Evolutionary conservation across 2,329 filamentous ascomycete genomes (phyloP).

Genomic region (Boeremia exigua): DNA sequence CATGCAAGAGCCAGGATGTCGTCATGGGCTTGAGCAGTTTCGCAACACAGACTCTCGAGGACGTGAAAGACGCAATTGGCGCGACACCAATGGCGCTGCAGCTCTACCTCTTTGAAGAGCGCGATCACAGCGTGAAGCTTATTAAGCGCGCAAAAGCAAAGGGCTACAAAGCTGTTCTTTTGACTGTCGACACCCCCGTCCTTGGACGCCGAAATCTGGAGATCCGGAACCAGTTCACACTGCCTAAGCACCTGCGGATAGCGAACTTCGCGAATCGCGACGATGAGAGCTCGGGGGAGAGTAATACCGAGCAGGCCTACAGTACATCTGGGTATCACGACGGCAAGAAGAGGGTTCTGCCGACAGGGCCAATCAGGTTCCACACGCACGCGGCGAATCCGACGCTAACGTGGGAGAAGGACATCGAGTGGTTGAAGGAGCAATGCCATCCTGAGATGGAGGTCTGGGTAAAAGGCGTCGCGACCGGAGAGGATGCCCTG

Average conservation of each 20-base stretch:
- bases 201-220: conserved; percentile 31
- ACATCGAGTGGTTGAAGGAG: conserved; percentile 29
- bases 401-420: conserved; percentile 32
- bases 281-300: neutral
- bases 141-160: conserved; percentile 34
- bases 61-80: conserved; percentile 55
- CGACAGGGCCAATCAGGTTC: conserved; percentile 22
- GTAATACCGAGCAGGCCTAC: conserved; percentile 1
- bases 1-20: conserved; percentile 47
- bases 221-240: conserved; percentile 35
- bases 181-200: conserved; percentile 35
- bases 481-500: conserved; percentile 50
- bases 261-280: conserved; percentile 27
- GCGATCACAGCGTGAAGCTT: conserved; percentile 23
- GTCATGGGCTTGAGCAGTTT: conserved; percentile 49
- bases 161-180: conserved; percentile 33
- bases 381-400: conserved; percentile 32
- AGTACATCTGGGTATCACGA: conserved; percentile 8
- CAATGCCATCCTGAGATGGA: conserved; percentile 32
- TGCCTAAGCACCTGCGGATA: conserved; percentile 30
- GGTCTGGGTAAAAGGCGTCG: conserved; percentile 54
- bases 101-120: conserved; percentile 51
- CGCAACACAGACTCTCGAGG: conserved; percentile 51
- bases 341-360: conserved; percentile 14
- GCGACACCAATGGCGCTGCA: conserved; percentile 45